These are phyloP conservation scores for Penicillium sp. DNA, from an alignment of 2,329 filamentous ascomycete species.

Conservation along the genomic window DNA sequence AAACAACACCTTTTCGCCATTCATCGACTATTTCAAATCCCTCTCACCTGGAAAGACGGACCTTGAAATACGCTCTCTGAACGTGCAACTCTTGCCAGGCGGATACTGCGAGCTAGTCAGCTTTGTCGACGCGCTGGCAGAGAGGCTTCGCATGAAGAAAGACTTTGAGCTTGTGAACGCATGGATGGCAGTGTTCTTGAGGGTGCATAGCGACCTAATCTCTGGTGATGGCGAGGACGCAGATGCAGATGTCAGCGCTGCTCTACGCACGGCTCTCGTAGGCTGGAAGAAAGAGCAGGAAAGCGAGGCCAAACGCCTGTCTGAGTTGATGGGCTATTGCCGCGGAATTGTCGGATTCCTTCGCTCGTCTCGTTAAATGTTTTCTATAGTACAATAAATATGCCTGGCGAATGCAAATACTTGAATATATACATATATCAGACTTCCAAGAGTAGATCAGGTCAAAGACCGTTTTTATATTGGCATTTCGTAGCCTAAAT, in stretches of 20 bases:
- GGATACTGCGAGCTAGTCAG: constrained; percentile 65
- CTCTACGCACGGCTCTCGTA: constrained; percentile 57
- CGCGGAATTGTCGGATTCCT: constrained; percentile 81
- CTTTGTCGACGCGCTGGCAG: constrained; percentile 79
- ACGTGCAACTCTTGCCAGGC: constrained; percentile 35
- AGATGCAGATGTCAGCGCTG: constrained; percentile 41
- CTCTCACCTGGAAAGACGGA: constrained; percentile 83
- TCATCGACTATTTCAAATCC: constrained; percentile 74
- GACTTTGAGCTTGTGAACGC: constrained; percentile 95
- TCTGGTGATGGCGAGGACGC: constrained; percentile 36
- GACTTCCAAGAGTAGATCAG: too few species aligned
- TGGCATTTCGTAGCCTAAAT: too few species aligned
- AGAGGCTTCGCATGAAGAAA: constrained; percentile 60
- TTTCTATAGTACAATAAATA: not conserved
- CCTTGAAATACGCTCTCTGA: constrained; percentile 81
- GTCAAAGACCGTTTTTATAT: too few species aligned
- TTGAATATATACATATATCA: not conserved
- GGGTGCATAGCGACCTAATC: constrained; percentile 66
- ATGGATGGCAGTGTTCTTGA: constrained; percentile 94
- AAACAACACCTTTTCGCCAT: constrained; percentile 59
- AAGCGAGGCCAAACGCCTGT: constrained; percentile 66
- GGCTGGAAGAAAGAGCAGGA: constrained; percentile 72
- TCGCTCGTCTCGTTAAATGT: constrained; percentile 49
- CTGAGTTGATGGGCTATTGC: constrained; percentile 79
- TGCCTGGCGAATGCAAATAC: not conserved